A percentile compares a stretch with the other conserved stretches of the same genome.
These are phyloP conservation scores for Thalassiosira allenii DNA, from an alignment of 352 stramenopile species.

Conservation along the genomic window DNA sequence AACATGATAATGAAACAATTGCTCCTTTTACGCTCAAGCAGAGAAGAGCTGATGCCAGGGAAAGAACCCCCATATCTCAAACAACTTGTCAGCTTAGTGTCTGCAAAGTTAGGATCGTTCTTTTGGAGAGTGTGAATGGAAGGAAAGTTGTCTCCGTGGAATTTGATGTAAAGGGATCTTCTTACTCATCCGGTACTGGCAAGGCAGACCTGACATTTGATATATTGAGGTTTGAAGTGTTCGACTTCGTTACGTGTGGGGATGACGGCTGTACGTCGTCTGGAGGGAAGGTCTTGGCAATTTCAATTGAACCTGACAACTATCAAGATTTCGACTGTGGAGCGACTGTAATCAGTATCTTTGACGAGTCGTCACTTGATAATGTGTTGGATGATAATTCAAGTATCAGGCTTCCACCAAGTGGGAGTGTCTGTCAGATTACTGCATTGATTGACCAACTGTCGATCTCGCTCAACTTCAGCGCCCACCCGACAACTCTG, in stretches of 20 bases:
- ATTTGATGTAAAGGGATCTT: constrained; percentile 52
- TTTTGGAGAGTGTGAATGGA: constrained; percentile 51
- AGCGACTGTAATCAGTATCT: not conserved
- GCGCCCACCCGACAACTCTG: constrained; percentile 74
- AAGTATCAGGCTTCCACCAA: constrained; percentile 48
- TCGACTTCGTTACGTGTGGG: constrained; percentile 58
- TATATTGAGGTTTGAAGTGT: constrained; percentile 70
- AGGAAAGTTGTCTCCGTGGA: constrained; percentile 61
- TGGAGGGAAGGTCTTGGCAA: constrained; percentile 46
- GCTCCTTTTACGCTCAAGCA: not conserved
- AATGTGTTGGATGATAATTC: constrained; percentile 1
- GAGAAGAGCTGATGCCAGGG: not conserved
- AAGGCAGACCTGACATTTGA: constrained; percentile 77
- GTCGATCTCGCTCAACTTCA: constrained; percentile 63
- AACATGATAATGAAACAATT: not conserved
- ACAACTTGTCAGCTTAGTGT: constrained; percentile 61
- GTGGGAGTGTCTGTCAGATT: constrained; percentile 71
- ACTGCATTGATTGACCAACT: constrained; percentile 49
- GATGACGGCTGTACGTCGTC: not conserved
- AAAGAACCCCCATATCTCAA: constrained; percentile 15
- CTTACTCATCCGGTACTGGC: constrained; percentile 61
- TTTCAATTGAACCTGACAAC: constrained; percentile 11
- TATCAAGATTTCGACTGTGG: constrained; percentile 11
- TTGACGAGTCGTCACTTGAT: no score
- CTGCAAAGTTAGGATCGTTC: constrained; percentile 55